Evolutionary conservation across 345 rosid species (phyloP).

Genomic region (Reutealis trisperma): DNA sequence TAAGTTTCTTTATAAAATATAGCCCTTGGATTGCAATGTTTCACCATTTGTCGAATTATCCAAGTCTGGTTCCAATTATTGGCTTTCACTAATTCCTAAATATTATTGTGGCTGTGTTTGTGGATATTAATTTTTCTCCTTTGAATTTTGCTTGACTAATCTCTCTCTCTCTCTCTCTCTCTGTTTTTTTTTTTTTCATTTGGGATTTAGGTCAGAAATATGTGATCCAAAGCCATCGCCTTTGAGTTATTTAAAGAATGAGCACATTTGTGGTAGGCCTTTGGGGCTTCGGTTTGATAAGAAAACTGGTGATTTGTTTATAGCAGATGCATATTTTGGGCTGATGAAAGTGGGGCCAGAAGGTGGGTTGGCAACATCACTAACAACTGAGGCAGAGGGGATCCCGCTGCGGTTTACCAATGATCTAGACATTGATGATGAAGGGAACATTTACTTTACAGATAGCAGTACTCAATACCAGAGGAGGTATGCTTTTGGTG

Average conservation of each 20-base stretch:
- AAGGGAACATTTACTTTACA: conserved; percentile 84
- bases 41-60: neutral
- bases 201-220: conserved; percentile 60
- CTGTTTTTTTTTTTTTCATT: no score
- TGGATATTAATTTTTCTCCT: neutral
- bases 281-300: conserved; percentile 84
- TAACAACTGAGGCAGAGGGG: conserved; percentile 80
- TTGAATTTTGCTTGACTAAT: neutral
- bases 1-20: neutral
- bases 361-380: conserved; percentile 80
- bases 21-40: neutral
- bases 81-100: neutral
- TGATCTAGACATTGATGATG: conserved; percentile 86
- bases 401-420: conserved; percentile 74
- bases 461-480: conserved; percentile 81
- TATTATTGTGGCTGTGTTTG: neutral
- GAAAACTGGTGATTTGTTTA: conserved; percentile 78
- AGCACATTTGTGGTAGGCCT: conserved; percentile 95
- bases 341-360: conserved; percentile 87
- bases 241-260: conserved; percentile 62
- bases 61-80: neutral
- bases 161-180: no score
- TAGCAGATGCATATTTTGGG: conserved; percentile 93
- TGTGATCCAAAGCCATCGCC: conserved; percentile 76
- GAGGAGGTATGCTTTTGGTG: conserved; percentile 54